phyloP scores from a whole-genome alignment of 164 flowering plant species.

The Taxillus chinensis region DNA sequence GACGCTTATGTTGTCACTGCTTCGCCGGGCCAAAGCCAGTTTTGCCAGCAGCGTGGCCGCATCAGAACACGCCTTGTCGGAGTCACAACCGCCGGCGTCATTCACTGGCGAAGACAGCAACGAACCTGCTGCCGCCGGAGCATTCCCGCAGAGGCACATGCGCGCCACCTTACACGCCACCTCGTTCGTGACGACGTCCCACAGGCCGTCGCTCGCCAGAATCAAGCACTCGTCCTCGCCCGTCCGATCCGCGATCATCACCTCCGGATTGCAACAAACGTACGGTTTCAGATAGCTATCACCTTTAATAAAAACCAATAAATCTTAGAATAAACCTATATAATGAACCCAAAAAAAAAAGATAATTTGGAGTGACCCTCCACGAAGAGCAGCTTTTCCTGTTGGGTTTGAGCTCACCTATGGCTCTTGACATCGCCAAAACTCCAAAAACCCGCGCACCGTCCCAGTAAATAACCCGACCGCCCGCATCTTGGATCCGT shows the following conservation, averaged over 20 bases:
- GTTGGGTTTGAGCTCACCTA: slow-evolving; percentile 24
- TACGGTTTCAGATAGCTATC: slow-evolving; percentile 70
- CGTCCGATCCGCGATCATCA: slow-evolving; percentile 41
- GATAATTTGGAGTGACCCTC: background rate
- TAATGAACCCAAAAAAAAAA: background rate
- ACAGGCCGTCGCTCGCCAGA: slow-evolving; percentile 70
- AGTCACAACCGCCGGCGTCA: slow-evolving; percentile 7
- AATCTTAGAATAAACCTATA: background rate
- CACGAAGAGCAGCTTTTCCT: too few species aligned
- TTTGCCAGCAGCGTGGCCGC: background rate
- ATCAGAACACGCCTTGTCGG: background rate
- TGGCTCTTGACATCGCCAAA: slow-evolving; percentile 85
- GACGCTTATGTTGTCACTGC: background rate
- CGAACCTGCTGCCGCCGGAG: slow-evolving; percentile 9
- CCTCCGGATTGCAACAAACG: slow-evolving; percentile 61
- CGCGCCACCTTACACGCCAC: slow-evolving; percentile 60
- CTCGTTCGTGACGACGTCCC: slow-evolving; percentile 76
- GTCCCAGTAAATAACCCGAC: slow-evolving; percentile 82
- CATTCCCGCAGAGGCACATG: slow-evolving; percentile 54
- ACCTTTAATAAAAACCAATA: slow-evolving; percentile 14
- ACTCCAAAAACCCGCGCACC: slow-evolving; percentile 75
- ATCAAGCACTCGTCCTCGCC: slow-evolving; percentile 64
- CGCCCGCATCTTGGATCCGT: slow-evolving; percentile 70
- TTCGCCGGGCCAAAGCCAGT: background rate
- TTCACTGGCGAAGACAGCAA: slow-evolving; percentile 20